A percentile compares a stretch with the other conserved stretches of the same genome.
Conservation (phyloP, 2,329 filamentous ascomycete species). For the Talaromyces verruculosus region DNA sequence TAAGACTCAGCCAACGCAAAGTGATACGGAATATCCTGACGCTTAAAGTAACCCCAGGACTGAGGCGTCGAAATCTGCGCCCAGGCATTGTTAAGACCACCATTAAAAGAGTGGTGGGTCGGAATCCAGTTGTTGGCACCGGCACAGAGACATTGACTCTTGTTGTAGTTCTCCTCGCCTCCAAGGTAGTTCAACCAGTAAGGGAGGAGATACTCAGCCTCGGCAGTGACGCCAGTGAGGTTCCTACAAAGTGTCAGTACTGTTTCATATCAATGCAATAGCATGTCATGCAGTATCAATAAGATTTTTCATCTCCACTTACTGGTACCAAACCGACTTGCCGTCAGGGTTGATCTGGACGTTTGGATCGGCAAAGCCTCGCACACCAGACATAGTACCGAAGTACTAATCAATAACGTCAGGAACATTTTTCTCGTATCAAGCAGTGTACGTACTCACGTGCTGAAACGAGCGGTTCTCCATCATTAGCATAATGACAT, state of each 20-base stretch:
- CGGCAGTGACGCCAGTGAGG: constrained; percentile 45
- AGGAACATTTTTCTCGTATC: neutral
- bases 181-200: constrained; percentile 20
- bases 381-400: constrained; percentile 56
- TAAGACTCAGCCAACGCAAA: constrained; percentile 19
- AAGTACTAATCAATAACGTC: constrained; percentile 47
- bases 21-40: constrained; percentile 17
- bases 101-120: constrained; percentile 16
- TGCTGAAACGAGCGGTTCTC: constrained; percentile 47
- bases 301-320: neutral
- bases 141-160: constrained; percentile 17
- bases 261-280: neutral
- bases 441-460: constrained; percentile 26
- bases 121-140: constrained; percentile 19
- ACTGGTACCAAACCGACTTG: constrained; percentile 52
- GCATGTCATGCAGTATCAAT: constrained; percentile 25
- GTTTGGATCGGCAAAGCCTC: constrained; percentile 58
- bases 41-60: constrained; percentile 20
- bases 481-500: constrained; percentile 62
- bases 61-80: constrained; percentile 7
- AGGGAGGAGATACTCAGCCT: constrained; percentile 15
- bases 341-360: constrained; percentile 51
- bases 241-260: constrained; percentile 34
- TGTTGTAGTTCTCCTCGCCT: constrained; percentile 18
- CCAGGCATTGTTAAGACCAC: constrained; percentile 15